A percentile compares a stretch with the other conserved stretches of the same genome.
Conservation (phyloP, 495 filamentous ascomycete genomes). For the Copromyces sp. region DNA sequence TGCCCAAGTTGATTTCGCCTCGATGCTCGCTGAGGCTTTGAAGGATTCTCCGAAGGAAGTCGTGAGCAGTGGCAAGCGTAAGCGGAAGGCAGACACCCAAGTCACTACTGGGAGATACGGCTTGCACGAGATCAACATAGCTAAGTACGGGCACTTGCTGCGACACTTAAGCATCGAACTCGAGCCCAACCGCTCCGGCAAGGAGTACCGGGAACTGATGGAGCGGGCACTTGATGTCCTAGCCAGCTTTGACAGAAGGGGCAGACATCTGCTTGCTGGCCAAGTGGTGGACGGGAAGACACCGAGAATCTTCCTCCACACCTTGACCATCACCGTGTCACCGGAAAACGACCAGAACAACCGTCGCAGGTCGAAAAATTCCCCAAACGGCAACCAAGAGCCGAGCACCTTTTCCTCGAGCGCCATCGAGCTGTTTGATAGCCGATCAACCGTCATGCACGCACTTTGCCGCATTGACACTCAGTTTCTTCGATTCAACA, state of each 20-base stretch:
- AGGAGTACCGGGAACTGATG: constrained; percentile 15
- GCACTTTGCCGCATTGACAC: constrained; percentile 14
- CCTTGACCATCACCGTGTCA: constrained; percentile 21
- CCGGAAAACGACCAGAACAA: not conserved
- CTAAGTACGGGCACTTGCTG: constrained; percentile 27
- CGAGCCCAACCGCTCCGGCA: constrained; percentile 19
- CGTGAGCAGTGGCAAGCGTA: not conserved
- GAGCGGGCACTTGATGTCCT: constrained; percentile 11
- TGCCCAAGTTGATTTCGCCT: not conserved
- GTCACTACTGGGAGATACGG: not conserved
- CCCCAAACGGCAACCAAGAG: not conserved
- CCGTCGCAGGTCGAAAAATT: not conserved
- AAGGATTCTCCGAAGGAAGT: not conserved
- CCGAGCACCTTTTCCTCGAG: not conserved
- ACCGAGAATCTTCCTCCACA: constrained; percentile 18
- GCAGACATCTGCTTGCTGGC: not conserved
- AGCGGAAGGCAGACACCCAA: not conserved
- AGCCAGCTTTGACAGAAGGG: not conserved
- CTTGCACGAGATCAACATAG: constrained; percentile 18
- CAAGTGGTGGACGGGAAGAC: not conserved
- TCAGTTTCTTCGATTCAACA: constrained; percentile 15
- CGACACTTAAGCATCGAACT: constrained; percentile 28
- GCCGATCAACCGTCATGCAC: not conserved
- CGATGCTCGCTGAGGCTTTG: not conserved
- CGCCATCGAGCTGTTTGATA: constrained; percentile 15